Evolutionary conservation across 768 basidiomycete genomes (phyloP), one percentile per base, ranked within the genome.

Genomic region (Termitomyces titanicus): DNA sequence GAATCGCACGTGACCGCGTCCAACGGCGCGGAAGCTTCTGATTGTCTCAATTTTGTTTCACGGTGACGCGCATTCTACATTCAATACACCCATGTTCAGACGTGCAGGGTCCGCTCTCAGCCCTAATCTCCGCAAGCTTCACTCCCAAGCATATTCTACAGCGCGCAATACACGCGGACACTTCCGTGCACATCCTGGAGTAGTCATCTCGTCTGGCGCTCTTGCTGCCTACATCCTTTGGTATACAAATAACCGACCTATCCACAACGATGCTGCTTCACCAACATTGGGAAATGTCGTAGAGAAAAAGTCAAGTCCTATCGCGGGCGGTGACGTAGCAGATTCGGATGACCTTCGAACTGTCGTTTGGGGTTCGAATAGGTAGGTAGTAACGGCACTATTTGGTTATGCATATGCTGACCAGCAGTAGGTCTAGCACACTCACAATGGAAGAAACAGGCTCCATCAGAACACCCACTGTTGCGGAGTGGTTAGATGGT

Each of bases 361-460:
- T 2, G 64, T 88, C 10, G 82, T 83, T 0, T 92, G 89, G 88
- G 89, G 89, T 37, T 88, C 88, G 18, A 92, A 90, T 63, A 81
- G 70, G 89, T 87, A 65, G 60, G 77, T 65, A 40, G 27, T 37
- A 35, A 8, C n/a, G 10, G 15, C 3, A 25, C 12, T 38, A 43
- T 9, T 33, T 10, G 13, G 18, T 20, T 3, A 22, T 18, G 17
- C 24, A 18, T 24, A 50, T 20, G 53, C 10, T 47, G 25, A 51
- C 7, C 42, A 29, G 54, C 54, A 33, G 29, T 49, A 87, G 86
- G 64, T 75, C 74, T 18, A 76, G 74, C 48, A 62, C 78, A 11
- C 68, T 84, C 20, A 68, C 73, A 33, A 76, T 78, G 5, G 73
- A 72, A 20, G 66, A 63, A 11, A 63, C 68, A 12, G 78, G 77